Evolutionary conservation across 768 basidiomycete species (phyloP).

Genomic region (Lentinula boryana): DNA sequence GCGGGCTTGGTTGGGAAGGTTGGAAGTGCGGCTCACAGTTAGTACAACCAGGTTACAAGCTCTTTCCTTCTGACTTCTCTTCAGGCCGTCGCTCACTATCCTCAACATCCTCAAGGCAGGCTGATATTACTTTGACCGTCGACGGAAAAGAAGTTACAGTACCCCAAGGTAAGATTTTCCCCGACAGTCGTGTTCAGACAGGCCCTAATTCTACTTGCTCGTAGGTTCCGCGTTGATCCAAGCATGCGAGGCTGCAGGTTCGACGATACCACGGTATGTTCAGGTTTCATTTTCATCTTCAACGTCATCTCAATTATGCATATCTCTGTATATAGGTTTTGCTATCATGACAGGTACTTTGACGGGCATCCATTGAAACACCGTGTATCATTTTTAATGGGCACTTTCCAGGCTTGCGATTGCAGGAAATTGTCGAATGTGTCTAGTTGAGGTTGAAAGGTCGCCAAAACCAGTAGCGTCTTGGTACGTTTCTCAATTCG

Average conservation of each 20-base stretch:
- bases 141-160: conserved; percentile 98
- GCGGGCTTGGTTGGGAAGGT: conserved; percentile 69
- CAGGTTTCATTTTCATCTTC: conserved; percentile 10
- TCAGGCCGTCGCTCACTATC: conserved; percentile 58
- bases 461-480: conserved; percentile 95
- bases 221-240: conserved; percentile 92
- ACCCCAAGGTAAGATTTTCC: conserved; percentile 72
- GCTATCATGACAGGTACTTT: conserved; percentile 86
- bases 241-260: conserved; percentile 88
- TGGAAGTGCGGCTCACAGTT: conserved; percentile 24
- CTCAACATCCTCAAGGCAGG: conserved; percentile 58
- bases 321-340: conserved; percentile 63
- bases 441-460: conserved; percentile 94
- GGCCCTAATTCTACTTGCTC: neutral
- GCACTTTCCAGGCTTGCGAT: conserved; percentile 67
- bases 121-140: conserved; percentile 87
- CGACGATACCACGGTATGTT: conserved; percentile 68
- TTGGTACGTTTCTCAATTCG: conserved; percentile 42
- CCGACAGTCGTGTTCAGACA: conserved; percentile 7
- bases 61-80: neutral
- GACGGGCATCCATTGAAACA: conserved; percentile 49
- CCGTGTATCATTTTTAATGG: conserved; percentile 4
- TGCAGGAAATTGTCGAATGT: conserved; percentile 99
- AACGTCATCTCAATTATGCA: conserved; percentile 12
- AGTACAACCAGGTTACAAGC: neutral